Evolutionary conservation across 306 rosid genomes (phyloP), one percentile per base, ranked within the genome.

Genomic region (Quercus suber): DNA sequence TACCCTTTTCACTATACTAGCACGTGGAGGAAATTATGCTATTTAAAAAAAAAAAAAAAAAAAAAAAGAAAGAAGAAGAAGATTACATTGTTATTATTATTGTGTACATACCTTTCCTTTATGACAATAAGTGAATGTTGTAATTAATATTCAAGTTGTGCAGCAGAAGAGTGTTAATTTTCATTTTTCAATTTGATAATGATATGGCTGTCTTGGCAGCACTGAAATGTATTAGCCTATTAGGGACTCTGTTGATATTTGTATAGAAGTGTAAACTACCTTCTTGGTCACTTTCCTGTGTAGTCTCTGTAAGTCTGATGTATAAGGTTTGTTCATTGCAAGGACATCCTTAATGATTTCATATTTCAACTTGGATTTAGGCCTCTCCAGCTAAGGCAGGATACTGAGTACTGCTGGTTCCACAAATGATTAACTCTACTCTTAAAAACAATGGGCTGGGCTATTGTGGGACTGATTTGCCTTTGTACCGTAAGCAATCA

Each of bases 401-500:
- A 13, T 55, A 37, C 11, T 81, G 19, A 21, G 79, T 45, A 72
- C 27, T 27, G 61, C 35, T 31, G 35, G 69, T 61, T 76, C 74
- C 23, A 35, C 74, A 65, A 69, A 86, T 74, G 81, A 58, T 77
- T 43, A 72, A 74, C 45, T 69, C 78, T 28, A 74, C 67, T 69
- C 56, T 86, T 18, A 33, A 55, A 53, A 70, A 15, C 14, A 67
- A n/a, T 57, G 74, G 52, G 23, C 63, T 33, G 69, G 57, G 68
- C 8, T 73, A 71, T 67, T 43, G 68, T 37, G 76, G 72, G 77
- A 80, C 78, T 52, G 56, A 63, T 71, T 81, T 79, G 55, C 69
- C 85, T 56, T 13, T 75, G 30, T 77, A 23, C 77, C 82, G 53
- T 65, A 81, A 81, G 45, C 83, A 83, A 30, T 78, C 86, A 65